Evolutionary conservation across 345 rosid species (phyloP).

Genomic region (Arabis alpina): DNA sequence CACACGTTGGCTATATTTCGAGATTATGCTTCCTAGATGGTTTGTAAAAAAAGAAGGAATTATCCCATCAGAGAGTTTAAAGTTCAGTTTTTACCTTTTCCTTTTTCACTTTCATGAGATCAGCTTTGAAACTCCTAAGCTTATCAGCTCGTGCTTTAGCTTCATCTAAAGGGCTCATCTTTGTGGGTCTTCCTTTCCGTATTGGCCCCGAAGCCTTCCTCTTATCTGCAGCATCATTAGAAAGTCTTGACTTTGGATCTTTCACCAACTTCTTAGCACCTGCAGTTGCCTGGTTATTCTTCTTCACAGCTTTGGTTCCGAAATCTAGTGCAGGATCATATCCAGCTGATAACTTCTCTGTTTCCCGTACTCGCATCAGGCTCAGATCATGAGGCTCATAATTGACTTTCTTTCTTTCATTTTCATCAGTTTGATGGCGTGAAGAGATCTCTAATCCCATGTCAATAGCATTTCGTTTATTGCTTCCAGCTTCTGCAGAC

Average conservation of each 20-base stretch:
- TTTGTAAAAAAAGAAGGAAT: not conserved
- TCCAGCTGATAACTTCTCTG: conserved; percentile 55
- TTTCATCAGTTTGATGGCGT: conserved; percentile 50
- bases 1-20: not conserved
- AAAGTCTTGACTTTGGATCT: conserved; percentile 62
- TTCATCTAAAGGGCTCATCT: conserved; percentile 87
- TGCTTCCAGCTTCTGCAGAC: conserved; percentile 52
- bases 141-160: conserved; percentile 93
- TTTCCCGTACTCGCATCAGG: conserved; percentile 74
- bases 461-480: conserved; percentile 57
- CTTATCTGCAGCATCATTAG: conserved; percentile 57
- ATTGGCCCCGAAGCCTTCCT: conserved; percentile 73
- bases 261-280: conserved; percentile 61
- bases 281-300: conserved; percentile 53
- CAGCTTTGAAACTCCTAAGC: conserved; percentile 89
- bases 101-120: conserved; percentile 92
- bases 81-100: conserved; percentile 61
- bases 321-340: conserved; percentile 87
- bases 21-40: conserved; percentile 16
- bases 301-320: conserved; percentile 55
- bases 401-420: conserved; percentile 50
- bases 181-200: conserved; percentile 81
- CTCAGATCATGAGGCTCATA: conserved; percentile 84
- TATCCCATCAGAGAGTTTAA: not conserved
- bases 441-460: conserved; percentile 67